Conservation (phyloP, 2,329 filamentous ascomycete genomes). For the Diaporthe citri region DNA sequence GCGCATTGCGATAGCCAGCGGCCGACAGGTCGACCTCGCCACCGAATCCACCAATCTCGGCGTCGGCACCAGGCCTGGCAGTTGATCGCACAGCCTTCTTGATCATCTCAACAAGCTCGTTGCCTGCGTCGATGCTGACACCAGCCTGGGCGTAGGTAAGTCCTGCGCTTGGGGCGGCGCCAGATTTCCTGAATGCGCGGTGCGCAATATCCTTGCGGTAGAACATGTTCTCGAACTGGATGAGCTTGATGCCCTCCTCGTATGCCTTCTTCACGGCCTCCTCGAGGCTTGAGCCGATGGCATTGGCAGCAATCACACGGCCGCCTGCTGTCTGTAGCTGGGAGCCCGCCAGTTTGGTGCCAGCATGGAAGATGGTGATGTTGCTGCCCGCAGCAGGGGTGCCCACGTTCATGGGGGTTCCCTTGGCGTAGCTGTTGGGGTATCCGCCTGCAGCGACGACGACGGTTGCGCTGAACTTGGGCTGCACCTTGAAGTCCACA, state of each 20-base stretch:
- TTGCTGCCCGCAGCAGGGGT: slow-evolving; percentile 59
- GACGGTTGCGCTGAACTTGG: slow-evolving; percentile 86
- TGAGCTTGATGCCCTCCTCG: slow-evolving; percentile 76
- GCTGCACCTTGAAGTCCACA: slow-evolving; percentile 75
- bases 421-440: slow-evolving; percentile 87
- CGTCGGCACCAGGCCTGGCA: slow-evolving; percentile 86
- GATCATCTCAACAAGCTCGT: slow-evolving; percentile 91
- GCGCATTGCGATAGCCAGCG: slow-evolving; percentile 80
- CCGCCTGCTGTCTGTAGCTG: slow-evolving; percentile 85
- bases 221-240: slow-evolving; percentile 90
- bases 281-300: slow-evolving; percentile 78
- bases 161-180: slow-evolving; percentile 45
- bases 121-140: slow-evolving; percentile 94
- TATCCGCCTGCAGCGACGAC: slow-evolving; percentile 96
- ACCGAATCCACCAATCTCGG: slow-evolving; percentile 95
- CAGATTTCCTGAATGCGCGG: slow-evolving; percentile 70
- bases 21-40: slow-evolving; percentile 84
- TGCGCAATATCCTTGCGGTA: slow-evolving; percentile 94
- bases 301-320: slow-evolving; percentile 93
- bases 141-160: slow-evolving; percentile 95
- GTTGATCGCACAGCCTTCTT: slow-evolving; percentile 91
- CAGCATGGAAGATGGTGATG: slow-evolving; percentile 91
- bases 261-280: slow-evolving; percentile 92
- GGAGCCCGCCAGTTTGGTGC: slow-evolving; percentile 75
- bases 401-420: slow-evolving; percentile 69